Evolutionary conservation across 2,329 filamentous ascomycete species (phyloP).

Genomic region (Cladosporium sp.): DNA sequence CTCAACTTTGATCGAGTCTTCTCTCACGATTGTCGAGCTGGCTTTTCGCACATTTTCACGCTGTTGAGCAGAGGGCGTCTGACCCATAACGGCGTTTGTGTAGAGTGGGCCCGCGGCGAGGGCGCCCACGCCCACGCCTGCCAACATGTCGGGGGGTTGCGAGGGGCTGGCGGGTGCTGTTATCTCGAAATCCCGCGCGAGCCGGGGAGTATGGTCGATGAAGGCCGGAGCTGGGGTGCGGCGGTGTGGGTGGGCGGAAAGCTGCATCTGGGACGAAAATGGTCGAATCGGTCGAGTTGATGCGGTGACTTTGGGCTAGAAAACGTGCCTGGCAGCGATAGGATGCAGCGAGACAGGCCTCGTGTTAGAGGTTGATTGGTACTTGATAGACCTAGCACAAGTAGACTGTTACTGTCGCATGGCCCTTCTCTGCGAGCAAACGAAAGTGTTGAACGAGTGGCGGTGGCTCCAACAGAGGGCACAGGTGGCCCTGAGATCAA

Average conservation of each 20-base stretch:
- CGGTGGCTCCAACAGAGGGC: constrained; percentile 17
- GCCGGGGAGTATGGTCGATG: constrained; percentile 32
- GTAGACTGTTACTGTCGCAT: not conserved
- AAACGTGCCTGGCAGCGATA: constrained; percentile 8
- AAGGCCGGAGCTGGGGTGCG: constrained; percentile 26
- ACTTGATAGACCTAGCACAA: constrained; percentile 1
- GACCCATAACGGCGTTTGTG: constrained; percentile 27
- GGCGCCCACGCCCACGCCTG: constrained; percentile 18
- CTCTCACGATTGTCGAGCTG: constrained; percentile 23
- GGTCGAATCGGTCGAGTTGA: not conserved
- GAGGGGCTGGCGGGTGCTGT: constrained; percentile 22
- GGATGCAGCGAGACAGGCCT: not conserved
- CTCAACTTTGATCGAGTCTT: constrained; percentile 27
- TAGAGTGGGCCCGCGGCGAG: constrained; percentile 17
- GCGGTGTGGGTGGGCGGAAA: constrained; percentile 27
- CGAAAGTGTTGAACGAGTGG: constrained; percentile 7
- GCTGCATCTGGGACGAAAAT: constrained; percentile 32
- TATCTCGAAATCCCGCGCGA: constrained; percentile 24
- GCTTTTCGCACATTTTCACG: constrained; percentile 21
- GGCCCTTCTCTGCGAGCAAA: not conserved
- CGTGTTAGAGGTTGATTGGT: not conserved
- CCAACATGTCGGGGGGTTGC: constrained; percentile 27
- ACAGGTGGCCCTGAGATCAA: constrained; percentile 8
- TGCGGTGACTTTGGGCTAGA: constrained; percentile 1
- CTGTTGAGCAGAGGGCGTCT: constrained; percentile 22